A percentile compares a stretch with the other conserved stretches of the same genome.
These are phyloP conservation scores for Diplocarpon mali DNA, from an alignment of 2,329 filamentous ascomycete genomes.

Conservation along the genomic window DNA sequence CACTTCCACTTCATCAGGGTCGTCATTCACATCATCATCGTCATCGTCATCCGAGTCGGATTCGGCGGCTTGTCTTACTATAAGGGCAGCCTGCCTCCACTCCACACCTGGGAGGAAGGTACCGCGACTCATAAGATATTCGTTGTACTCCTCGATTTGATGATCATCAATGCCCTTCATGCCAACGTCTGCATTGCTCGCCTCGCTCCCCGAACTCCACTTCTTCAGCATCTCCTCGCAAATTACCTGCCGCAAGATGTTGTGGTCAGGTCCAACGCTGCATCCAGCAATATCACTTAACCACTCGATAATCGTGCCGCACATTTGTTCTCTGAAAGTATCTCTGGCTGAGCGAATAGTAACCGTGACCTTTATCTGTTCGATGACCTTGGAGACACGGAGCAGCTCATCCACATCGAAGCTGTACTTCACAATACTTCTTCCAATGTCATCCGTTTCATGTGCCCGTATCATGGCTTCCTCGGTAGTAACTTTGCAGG, in stretches of 20 bases:
- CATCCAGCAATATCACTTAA: conserved; percentile 85
- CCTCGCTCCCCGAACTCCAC: conserved; percentile 80
- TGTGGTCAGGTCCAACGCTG: conserved; percentile 66
- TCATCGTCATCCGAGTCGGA: conserved; percentile 15
- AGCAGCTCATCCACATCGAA: conserved; percentile 63
- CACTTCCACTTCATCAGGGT: background rate
- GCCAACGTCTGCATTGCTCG: conserved; percentile 67
- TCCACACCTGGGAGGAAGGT: conserved; percentile 13
- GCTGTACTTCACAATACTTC: conserved; percentile 72
- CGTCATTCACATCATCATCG: conserved; percentile 17
- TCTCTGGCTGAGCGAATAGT: conserved; percentile 89
- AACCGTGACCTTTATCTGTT: conserved; percentile 91
- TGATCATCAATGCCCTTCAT: conserved; percentile 75
- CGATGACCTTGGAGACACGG: conserved; percentile 71
- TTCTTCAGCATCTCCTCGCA: conserved; percentile 85
- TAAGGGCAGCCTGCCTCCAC: conserved; percentile 9
- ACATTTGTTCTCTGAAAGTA: conserved; percentile 97
- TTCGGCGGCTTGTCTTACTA: conserved; percentile 10
- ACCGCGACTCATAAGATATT: conserved; percentile 14
- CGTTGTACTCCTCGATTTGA: conserved; percentile 35
- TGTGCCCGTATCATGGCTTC: conserved; percentile 68
- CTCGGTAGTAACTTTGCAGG: conserved; percentile 61
- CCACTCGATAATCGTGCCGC: conserved; percentile 95
- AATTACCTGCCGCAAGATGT: conserved; percentile 68
- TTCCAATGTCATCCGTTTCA: conserved; percentile 80